Evolutionary conservation across 208 protist genomes (phyloP).

Genomic region (Acanthamoeba healyi): DNA sequence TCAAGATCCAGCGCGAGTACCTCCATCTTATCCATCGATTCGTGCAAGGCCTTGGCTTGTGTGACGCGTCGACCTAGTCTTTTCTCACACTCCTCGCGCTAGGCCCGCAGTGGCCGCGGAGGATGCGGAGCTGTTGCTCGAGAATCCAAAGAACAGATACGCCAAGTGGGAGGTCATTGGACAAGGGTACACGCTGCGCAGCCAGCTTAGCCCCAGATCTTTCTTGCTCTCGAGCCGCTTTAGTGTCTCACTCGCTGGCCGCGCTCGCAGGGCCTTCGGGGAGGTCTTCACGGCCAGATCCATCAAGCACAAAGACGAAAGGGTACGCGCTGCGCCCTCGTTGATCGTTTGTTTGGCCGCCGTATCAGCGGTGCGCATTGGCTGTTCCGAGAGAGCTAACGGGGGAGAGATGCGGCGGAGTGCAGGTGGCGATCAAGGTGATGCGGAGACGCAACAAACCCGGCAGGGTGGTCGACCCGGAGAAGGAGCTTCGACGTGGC

Average conservation of each 20-base stretch:
- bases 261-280: background rate
- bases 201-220: no score
- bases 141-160: slow-evolving; percentile 32
- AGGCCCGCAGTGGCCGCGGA: background rate
- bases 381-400: background rate
- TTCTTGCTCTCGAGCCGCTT: background rate
- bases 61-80: no score
- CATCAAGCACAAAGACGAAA: background rate
- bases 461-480: background rate
- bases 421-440: slow-evolving; percentile 23
- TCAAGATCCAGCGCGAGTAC: background rate
- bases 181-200: background rate
- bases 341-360: background rate
- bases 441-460: slow-evolving; percentile 12
- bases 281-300: slow-evolving; percentile 36
- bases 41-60: no score
- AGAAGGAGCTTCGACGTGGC: slow-evolving; percentile 26
- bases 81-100: no score
- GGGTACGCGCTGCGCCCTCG: background rate
- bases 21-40: no score
- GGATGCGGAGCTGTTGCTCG: background rate
- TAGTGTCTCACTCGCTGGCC: background rate
- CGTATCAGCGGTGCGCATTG: background rate
- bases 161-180: background rate
- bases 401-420: background rate